Conservation (phyloP, 139 green algal genomes). For the Coelastrella sp. region DNA sequence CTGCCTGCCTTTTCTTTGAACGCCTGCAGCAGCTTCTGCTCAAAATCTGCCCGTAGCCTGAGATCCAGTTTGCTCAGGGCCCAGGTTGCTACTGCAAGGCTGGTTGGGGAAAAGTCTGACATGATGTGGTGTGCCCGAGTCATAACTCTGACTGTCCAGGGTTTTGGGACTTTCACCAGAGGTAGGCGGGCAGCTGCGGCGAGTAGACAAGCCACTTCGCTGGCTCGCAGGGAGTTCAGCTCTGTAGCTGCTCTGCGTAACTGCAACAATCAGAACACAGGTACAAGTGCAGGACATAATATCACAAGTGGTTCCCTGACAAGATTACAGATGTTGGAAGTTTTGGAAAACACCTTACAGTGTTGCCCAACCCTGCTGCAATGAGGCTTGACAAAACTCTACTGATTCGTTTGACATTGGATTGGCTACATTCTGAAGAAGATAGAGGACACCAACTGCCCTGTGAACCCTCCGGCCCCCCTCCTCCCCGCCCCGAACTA, state of each 20-base stretch:
- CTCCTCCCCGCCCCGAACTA: too few species aligned
- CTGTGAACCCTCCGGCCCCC: too few species aligned
- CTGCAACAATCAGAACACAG: not conserved
- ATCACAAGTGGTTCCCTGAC: too few species aligned
- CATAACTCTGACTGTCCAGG: slow-evolving; percentile 22
- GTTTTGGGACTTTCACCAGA: not conserved
- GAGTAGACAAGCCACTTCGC: not conserved
- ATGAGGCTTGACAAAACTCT: too few species aligned
- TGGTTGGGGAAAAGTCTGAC: not conserved
- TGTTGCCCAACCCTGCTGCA: too few species aligned
- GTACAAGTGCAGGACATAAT: too few species aligned
- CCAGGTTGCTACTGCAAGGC: slow-evolving; percentile 1
- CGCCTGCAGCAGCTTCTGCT: not conserved
- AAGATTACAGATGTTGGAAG: too few species aligned
- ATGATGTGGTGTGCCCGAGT: not conserved
- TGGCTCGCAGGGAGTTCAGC: not conserved
- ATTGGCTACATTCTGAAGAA: too few species aligned
- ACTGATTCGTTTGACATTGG: too few species aligned
- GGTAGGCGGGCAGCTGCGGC: slow-evolving; percentile 18
- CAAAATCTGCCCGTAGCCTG: slow-evolving; percentile 8
- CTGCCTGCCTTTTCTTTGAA: not conserved
- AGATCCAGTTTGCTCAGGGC: slow-evolving; percentile 7
- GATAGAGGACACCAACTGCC: too few species aligned
- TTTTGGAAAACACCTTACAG: too few species aligned
- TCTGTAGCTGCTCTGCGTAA: not conserved